Base-by-base conservation (phyloP, 1,284 basidiomycete species). In the Cryptococcus sp. region DNA sequence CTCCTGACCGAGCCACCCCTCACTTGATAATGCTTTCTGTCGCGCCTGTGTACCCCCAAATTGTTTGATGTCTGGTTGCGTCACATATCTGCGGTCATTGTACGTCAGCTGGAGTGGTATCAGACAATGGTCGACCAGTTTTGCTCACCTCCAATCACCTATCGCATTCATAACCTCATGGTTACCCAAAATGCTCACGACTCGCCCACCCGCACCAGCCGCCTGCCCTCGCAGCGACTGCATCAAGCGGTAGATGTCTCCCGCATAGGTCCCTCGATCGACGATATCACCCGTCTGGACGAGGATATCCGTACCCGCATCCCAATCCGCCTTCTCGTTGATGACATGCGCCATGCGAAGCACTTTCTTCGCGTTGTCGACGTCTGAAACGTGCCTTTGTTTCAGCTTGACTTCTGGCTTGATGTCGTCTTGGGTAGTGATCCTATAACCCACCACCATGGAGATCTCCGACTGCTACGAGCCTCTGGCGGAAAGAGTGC, bases 261-360 rank as follows among this genome's bases (percentile, higher is more conserved):
- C 87, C 0, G 91, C 93, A 75, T 93, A 89, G 44, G 88, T 86
- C 1, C 92, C 92, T 83, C 88, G 81, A 76, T 94, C 91, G 60
- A 95, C 88, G 46, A 95, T 93, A 74, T 96, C 92, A 3, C 92
- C 92, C 0, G 92, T 95, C 78, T 95, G 91, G 15, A 94, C 91
- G 61, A 93, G 85, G 53, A 86, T 84, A 70, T 91, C 89, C 4
- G 84, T 83, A 21, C 86, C 79, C 1, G 86, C 91, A 9, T 83
- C 82, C 91, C 91, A 95, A 52, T 85, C 78, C 3, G 81, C 68
- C n/a, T 82, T 79, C 62, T 87, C 83, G 55, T 70, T 64, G 3
- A 87, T 83, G 6, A 94, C 83, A 3, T 82, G 80, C 6, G 89
- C 84, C 81, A 92, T 89, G 44, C 85, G 80, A 35, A 95, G 79